Evolutionary conservation across 208 protist genomes (phyloP).

Genomic region (Crithidia sp.): DNA sequence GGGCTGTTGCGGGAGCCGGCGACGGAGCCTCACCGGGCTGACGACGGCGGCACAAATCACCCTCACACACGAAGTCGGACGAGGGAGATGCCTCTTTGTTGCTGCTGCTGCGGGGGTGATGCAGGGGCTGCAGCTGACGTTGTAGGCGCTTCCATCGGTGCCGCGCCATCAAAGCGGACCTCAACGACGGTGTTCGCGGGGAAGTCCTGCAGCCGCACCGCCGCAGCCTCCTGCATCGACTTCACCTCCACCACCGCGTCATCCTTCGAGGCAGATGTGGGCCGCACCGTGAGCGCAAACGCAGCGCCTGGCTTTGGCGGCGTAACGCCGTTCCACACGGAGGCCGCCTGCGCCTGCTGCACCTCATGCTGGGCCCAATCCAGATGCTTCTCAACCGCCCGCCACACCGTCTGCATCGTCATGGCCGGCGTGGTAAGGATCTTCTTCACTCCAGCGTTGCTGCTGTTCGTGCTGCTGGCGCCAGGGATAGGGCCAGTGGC

Average conservation of each 20-base stretch:
- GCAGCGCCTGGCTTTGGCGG: constrained; percentile 21
- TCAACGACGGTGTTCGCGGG: constrained; percentile 38
- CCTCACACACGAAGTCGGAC: constrained; percentile 37
- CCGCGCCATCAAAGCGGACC: constrained; percentile 20
- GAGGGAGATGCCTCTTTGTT: constrained; percentile 2
- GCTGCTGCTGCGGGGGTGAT: background rate
- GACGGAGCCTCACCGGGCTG: constrained; percentile 2
- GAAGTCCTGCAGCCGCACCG: constrained; percentile 50
- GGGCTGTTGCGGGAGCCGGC: background rate
- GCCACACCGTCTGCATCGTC: constrained; percentile 60
- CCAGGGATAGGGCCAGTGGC: constrained; percentile 18
- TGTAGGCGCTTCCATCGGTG: background rate
- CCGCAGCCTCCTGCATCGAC: constrained; percentile 33
- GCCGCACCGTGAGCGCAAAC: constrained; percentile 21
- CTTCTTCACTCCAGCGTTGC: constrained; percentile 14
- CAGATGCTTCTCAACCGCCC: constrained; percentile 43
- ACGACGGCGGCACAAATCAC: constrained; percentile 40
- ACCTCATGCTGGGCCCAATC: constrained; percentile 36
- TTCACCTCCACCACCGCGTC: constrained; percentile 7
- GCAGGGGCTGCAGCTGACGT: background rate
- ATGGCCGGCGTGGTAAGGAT: constrained; percentile 56
- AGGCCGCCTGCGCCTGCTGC: constrained; percentile 23
- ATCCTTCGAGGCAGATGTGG: background rate
- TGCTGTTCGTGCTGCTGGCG: constrained; percentile 6
- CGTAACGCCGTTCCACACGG: constrained; percentile 20